Evolutionary conservation across 805 yeast species (phyloP).

Genomic region (Kluyveromyces aestuarii): DNA sequence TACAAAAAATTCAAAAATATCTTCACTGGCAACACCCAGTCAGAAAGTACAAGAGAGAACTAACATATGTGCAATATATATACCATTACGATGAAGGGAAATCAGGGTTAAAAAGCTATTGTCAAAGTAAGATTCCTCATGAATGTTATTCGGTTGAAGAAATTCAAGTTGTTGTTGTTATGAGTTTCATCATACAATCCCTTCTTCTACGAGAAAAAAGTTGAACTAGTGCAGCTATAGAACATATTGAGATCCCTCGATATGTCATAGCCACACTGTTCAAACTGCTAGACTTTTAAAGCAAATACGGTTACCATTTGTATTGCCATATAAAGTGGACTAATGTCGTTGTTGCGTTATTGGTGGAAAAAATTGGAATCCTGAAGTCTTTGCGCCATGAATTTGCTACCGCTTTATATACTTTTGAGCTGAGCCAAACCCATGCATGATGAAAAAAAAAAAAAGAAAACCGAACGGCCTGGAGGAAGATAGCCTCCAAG

Average conservation of each 20-base stretch:
- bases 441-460: not conserved
- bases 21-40: too few relatives aligned
- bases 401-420: not conserved
- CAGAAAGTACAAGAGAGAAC: too few relatives aligned
- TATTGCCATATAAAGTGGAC: too few relatives aligned
- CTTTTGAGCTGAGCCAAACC: not conserved
- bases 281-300: not conserved
- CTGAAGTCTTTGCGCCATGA: too few relatives aligned
- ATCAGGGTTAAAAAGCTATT: slow-evolving; percentile 70
- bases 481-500: not conserved
- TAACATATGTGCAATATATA: too few relatives aligned
- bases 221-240: not conserved
- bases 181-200: slow-evolving; percentile 32
- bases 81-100: not conserved
- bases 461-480: not conserved
- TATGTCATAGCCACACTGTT: not conserved
- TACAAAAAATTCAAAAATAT: too few relatives aligned
- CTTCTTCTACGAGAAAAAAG: not conserved
- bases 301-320: too few relatives aligned
- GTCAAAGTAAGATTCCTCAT: slow-evolving; percentile 42
- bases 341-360: too few relatives aligned
- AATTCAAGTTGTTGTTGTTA: slow-evolving; percentile 48
- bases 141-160: slow-evolving; percentile 62
- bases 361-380: too few relatives aligned
- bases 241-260: not conserved